Evolutionary conservation across 108 stramenopile species (phyloP).

Genomic region (Skeletonema potamos): DNA sequence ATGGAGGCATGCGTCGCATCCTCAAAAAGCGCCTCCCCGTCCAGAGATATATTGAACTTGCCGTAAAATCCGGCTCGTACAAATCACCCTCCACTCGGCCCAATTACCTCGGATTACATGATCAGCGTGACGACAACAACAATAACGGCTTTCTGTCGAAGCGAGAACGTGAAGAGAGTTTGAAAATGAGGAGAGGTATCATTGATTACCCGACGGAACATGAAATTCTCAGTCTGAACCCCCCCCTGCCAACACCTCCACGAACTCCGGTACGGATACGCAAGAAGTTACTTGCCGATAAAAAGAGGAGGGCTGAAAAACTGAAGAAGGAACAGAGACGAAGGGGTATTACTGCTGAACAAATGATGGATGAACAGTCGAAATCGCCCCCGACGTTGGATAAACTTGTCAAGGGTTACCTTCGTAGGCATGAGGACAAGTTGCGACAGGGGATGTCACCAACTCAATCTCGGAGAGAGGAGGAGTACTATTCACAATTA

Average conservation of each 20-base stretch:
- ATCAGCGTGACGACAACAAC: constrained; percentile 13
- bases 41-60: constrained; percentile 46
- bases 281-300: constrained; percentile 27
- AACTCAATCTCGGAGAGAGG: constrained; percentile 19
- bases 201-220: constrained; percentile 77
- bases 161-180: constrained; percentile 31
- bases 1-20: constrained; percentile 48
- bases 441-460: constrained; percentile 16
- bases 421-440: constrained; percentile 48
- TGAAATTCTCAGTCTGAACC: constrained; percentile 72
- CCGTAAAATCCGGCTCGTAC: constrained; percentile 54
- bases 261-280: constrained; percentile 47
- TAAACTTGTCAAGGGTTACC: constrained; percentile 58
- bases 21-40: constrained; percentile 44
- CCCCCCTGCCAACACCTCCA: constrained; percentile 68
- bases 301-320: constrained; percentile 12
- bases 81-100: constrained; percentile 47
- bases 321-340: constrained; percentile 16
- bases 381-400: constrained; percentile 43
- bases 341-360: constrained; percentile 12
- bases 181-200: constrained; percentile 47
- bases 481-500: constrained; percentile 72
- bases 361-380: constrained; percentile 5
- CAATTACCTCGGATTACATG: constrained; percentile 42
- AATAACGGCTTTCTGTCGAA: constrained; percentile 2